A percentile compares a stretch with the other conserved stretches of the same genome.
These are phyloP conservation scores for Calycina herbarum DNA, from an alignment of 2,329 filamentous ascomycete genomes.

Conservation along the genomic window DNA sequence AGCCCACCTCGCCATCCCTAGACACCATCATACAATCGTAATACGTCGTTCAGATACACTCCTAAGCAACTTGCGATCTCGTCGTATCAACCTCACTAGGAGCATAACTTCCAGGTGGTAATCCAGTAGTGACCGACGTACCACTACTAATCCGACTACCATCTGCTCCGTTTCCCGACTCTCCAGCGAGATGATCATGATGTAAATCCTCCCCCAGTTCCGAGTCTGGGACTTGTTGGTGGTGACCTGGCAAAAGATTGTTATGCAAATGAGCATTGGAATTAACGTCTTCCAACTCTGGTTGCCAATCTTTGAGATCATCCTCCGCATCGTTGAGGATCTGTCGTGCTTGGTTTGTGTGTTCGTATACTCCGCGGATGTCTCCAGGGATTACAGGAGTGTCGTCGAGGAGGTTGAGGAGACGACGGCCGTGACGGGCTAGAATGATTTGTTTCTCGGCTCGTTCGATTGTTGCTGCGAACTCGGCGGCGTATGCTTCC, in stretches of 20 bases:
- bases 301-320: slow-evolving; percentile 74
- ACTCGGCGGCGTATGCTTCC: slow-evolving; percentile 87
- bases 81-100: slow-evolving; percentile 12
- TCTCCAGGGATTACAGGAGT: slow-evolving; percentile 88
- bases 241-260: slow-evolving; percentile 23
- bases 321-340: slow-evolving; percentile 91
- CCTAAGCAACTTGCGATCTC: slow-evolving; percentile 23
- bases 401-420: slow-evolving; percentile 85
- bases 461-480: slow-evolving; percentile 88
- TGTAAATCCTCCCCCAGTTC: slow-evolving; percentile 23
- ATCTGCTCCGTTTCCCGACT: slow-evolving; percentile 16
- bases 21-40: neutral
- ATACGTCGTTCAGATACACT: neutral
- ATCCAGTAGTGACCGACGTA: slow-evolving; percentile 27
- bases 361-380: slow-evolving; percentile 65
- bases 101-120: slow-evolving; percentile 8
- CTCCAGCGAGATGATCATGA: slow-evolving; percentile 15
- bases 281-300: slow-evolving; percentile 35
- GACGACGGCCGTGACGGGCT: slow-evolving; percentile 82
- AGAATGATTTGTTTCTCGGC: slow-evolving; percentile 96
- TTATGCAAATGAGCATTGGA: slow-evolving; percentile 22
- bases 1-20: neutral
- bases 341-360: slow-evolving; percentile 69
- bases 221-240: slow-evolving; percentile 17
- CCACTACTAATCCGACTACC: slow-evolving; percentile 31